A percentile compares a stretch with the other conserved stretches of the same genome.
These are phyloP conservation scores for Leccinum pachyderme DNA, from an alignment of 1,284 basidiomycete species.

Conservation along the genomic window DNA sequence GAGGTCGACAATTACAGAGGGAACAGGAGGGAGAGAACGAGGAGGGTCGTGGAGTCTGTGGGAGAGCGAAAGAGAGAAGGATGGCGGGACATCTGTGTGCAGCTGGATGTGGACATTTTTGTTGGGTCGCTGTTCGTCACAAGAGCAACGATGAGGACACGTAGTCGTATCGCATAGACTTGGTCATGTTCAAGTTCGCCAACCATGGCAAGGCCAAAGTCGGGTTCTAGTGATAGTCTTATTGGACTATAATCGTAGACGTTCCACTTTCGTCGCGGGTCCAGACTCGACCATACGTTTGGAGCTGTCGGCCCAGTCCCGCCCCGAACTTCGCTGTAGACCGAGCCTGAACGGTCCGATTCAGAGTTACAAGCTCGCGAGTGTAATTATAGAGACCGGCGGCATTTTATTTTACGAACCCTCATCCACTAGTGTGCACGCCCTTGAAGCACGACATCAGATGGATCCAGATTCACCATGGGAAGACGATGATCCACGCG, in stretches of 20 bases:
- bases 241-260: too few relatives aligned
- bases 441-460: slow-evolving; percentile 9
- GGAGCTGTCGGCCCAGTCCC: too few relatives aligned
- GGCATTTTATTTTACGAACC: too few relatives aligned
- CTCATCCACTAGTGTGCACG: neutral
- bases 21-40: slow-evolving; percentile 19
- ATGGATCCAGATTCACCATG: slow-evolving; percentile 58
- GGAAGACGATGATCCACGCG: slow-evolving; percentile 45
- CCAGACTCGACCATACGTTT: too few relatives aligned
- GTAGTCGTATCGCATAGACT: neutral
- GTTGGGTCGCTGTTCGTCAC: slow-evolving; percentile 45
- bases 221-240: too few relatives aligned
- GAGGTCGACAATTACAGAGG: slow-evolving; percentile 27
- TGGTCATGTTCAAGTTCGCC: too few relatives aligned
- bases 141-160: neutral
- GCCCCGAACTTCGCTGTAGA: too few relatives aligned
- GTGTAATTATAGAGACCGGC: too few relatives aligned
- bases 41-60: slow-evolving; percentile 2
- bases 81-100: slow-evolving; percentile 54
- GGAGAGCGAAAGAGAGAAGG: slow-evolving; percentile 9
- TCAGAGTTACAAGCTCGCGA: too few relatives aligned
- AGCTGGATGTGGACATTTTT: slow-evolving; percentile 66
- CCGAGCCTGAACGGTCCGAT: too few relatives aligned
- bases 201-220: too few relatives aligned
- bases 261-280: too few relatives aligned